A percentile compares a stretch with the other conserved stretches of the same genome.
phyloP scores from a whole-genome alignment of 768 basidiomycete species.

The Boletellus emodensis region DNA sequence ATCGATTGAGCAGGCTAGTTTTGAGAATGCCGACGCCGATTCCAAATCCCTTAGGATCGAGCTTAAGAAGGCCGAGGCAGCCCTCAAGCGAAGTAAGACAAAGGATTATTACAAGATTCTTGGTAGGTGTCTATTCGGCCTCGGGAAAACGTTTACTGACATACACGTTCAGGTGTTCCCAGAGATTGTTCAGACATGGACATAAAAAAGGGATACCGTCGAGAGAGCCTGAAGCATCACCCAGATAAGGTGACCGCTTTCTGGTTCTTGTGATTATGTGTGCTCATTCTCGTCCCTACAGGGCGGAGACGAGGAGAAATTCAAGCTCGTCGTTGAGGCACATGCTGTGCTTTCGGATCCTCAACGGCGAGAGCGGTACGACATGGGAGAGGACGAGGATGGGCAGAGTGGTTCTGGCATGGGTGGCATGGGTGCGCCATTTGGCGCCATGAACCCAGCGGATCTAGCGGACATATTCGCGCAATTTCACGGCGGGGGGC shows the following conservation, averaged over 20 bases:
- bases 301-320: conserved; percentile 95
- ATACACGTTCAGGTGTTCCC: conserved; percentile 28
- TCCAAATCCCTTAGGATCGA: conserved; percentile 59
- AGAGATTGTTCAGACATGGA: conserved; percentile 64
- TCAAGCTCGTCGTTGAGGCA: conserved; percentile 86
- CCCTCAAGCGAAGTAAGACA: conserved; percentile 81
- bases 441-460: conserved; percentile 37
- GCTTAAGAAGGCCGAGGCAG: conserved; percentile 76
- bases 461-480: conserved; percentile 65
- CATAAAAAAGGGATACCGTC: conserved; percentile 89
- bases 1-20: conserved; percentile 69
- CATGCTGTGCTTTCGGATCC: conserved; percentile 80
- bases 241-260: conserved; percentile 65
- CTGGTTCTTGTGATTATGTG: not conserved
- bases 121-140: conserved; percentile 21
- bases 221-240: conserved; percentile 81
- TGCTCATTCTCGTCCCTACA: conserved; percentile 27
- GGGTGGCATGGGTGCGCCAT: conserved; percentile 43
- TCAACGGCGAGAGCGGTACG: conserved; percentile 66
- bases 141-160: not conserved
- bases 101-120: conserved; percentile 89
- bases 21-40: conserved; percentile 62
- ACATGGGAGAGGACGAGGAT: conserved; percentile 80
- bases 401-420: conserved; percentile 46
- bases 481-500: conserved; percentile 49